These are phyloP conservation scores for Fusarium illudens DNA, from an alignment of 2,329 filamentous ascomycete species.

Conservation along the genomic window DNA sequence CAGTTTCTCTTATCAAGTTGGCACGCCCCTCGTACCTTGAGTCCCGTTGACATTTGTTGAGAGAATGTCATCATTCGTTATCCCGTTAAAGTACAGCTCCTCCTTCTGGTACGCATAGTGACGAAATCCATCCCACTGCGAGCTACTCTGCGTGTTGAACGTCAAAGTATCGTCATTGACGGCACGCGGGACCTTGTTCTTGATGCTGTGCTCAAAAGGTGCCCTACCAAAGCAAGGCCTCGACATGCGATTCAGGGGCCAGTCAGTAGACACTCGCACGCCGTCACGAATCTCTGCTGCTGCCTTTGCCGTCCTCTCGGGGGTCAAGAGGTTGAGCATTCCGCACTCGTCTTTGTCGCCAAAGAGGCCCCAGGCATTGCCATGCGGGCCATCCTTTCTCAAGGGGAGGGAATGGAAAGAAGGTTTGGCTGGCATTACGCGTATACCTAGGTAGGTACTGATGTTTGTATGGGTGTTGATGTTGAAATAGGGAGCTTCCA, in stretches of 20 bases:
- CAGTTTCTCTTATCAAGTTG: rapidly evolving
- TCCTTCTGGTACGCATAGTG: slow-evolving; percentile 52
- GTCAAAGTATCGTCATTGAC: slow-evolving; percentile 47
- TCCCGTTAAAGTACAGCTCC: slow-evolving; percentile 46
- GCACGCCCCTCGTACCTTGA: slow-evolving; percentile 30
- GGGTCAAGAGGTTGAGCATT: slow-evolving; percentile 63
- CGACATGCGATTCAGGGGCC: slow-evolving; percentile 46
- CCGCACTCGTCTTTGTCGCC: slow-evolving; percentile 61
- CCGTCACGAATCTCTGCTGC: slow-evolving; percentile 45
- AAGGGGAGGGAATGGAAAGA: slow-evolving; percentile 59
- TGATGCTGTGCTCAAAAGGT: slow-evolving; percentile 41
- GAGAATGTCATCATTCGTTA: slow-evolving; percentile 55
- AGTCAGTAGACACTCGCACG: slow-evolving; percentile 46
- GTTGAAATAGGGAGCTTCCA: not conserved
- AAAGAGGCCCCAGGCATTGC: slow-evolving; percentile 66
- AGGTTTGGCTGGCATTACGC: slow-evolving; percentile 23
- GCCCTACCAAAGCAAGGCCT: slow-evolving; percentile 47
- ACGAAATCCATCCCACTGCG: slow-evolving; percentile 52
- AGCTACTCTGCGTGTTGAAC: slow-evolving; percentile 51
- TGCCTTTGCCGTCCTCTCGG: slow-evolving; percentile 36
- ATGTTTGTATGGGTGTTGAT: not conserved
- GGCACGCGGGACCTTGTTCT: slow-evolving; percentile 39
- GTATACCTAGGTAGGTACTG: too few relatives aligned
- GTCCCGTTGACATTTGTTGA: slow-evolving; percentile 43
- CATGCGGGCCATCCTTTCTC: slow-evolving; percentile 56